These are phyloP conservation scores for Lachnellula subtilissima DNA, from an alignment of 2,329 filamentous ascomycete genomes.

Conservation along the genomic window DNA sequence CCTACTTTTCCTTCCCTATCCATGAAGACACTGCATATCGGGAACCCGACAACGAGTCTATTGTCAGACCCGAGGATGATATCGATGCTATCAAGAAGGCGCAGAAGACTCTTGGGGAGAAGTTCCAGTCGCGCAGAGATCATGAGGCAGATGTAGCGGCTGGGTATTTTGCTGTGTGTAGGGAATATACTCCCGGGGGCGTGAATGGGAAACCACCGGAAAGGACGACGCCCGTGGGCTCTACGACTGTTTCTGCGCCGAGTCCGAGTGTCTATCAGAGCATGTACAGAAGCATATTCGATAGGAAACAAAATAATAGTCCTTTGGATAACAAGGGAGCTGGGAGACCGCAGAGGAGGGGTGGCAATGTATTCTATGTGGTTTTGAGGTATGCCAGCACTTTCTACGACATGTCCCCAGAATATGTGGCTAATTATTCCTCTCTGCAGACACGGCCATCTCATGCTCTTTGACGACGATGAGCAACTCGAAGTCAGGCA, in stretches of 20 bases:
- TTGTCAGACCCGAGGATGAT: conserved; percentile 61
- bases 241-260: conserved; percentile 66
- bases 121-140: conserved; percentile 49
- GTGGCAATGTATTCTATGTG: conserved; percentile 89
- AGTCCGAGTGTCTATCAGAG: conserved; percentile 95
- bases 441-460: conserved; percentile 73
- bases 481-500: conserved; percentile 94
- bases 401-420: conserved; percentile 6
- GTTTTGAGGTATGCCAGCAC: conserved; percentile 63
- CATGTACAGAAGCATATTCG: conserved; percentile 96
- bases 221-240: conserved; percentile 73
- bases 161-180: conserved; percentile 91
- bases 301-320: conserved; percentile 56
- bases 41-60: conserved; percentile 34
- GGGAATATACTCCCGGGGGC: conserved; percentile 86
- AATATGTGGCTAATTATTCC: conserved; percentile 9
- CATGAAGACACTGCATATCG: conserved; percentile 38
- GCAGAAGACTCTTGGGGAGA: conserved; percentile 54
- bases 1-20: conserved; percentile 62
- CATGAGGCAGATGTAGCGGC: conserved; percentile 75
- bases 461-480: conserved; percentile 96
- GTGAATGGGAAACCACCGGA: conserved; percentile 92
- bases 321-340: conserved; percentile 31
- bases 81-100: conserved; percentile 57
- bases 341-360: conserved; percentile 44